A percentile compares a stretch with the other conserved stretches of the same genome.
These are phyloP conservation scores for Protomyces lactucae-debilis DNA, from an alignment of 1,139 yeast genomes.

Conservation along the genomic window DNA sequence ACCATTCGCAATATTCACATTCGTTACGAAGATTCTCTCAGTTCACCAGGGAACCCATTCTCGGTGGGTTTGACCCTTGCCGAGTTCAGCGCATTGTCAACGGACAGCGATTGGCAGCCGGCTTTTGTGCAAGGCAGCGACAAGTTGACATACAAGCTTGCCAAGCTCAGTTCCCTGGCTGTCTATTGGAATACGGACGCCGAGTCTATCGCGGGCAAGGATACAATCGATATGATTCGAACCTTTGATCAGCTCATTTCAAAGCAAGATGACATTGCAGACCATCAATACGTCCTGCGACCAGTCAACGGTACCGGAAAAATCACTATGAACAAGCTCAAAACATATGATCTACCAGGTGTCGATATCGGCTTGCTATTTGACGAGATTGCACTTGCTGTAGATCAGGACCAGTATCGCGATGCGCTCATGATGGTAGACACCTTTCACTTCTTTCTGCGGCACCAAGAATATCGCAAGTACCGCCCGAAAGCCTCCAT, in stretches of 20 bases:
- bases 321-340: slow-evolving; percentile 70
- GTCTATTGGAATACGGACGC: slow-evolving; percentile 81
- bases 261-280: slow-evolving; percentile 35
- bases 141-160: slow-evolving; percentile 65
- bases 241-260: slow-evolving; percentile 36
- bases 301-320: slow-evolving; percentile 91
- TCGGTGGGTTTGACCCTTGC: slow-evolving; percentile 76
- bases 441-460: slow-evolving; percentile 69
- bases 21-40: slow-evolving; percentile 71
- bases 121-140: slow-evolving; percentile 73
- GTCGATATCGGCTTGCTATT: slow-evolving; percentile 60
- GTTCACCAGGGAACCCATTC: slow-evolving; percentile 54
- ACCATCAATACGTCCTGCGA: slow-evolving; percentile 63
- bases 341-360: slow-evolving; percentile 67
- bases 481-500: slow-evolving; percentile 57
- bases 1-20: slow-evolving; percentile 87
- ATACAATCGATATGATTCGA: slow-evolving; percentile 33
- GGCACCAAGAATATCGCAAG: slow-evolving; percentile 68
- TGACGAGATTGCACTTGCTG: slow-evolving; percentile 78
- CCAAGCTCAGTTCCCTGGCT: slow-evolving; percentile 69
- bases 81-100: slow-evolving; percentile 87
- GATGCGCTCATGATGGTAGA: slow-evolving; percentile 79
- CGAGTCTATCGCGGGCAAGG: slow-evolving; percentile 38
- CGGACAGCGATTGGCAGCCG: slow-evolving; percentile 81
- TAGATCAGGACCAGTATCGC: slow-evolving; percentile 79